Conservation (phyloP, 345 rosid species). For the Trapa incisa region DNA sequence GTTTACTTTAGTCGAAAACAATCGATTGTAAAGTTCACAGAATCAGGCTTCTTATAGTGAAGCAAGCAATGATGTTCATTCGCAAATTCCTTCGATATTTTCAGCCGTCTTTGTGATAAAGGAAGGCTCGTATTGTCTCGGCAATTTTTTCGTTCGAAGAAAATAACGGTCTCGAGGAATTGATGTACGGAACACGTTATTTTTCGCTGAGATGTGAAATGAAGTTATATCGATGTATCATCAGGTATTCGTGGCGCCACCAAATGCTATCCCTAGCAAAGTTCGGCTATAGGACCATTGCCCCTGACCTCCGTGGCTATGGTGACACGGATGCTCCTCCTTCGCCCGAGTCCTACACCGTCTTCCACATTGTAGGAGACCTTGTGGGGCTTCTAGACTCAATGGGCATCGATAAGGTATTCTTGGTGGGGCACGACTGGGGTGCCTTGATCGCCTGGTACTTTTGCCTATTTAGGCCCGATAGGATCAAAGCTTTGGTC, state of each 20-base stretch:
- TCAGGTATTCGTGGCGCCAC: slow-evolving; percentile 48
- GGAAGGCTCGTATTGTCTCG: background rate
- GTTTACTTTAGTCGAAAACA: background rate
- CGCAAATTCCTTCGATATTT: background rate
- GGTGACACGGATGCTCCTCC: slow-evolving; percentile 59
- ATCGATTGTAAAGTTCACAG: background rate
- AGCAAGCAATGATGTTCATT: background rate
- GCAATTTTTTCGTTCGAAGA: background rate
- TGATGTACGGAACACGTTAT: background rate
- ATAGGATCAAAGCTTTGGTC: slow-evolving; percentile 57
- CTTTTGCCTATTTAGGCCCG: slow-evolving; percentile 50
- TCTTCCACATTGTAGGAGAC: slow-evolving; percentile 24
- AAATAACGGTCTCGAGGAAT: background rate
- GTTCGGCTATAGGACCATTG: slow-evolving; percentile 50
- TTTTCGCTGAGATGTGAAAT: background rate
- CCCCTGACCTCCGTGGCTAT: slow-evolving; percentile 70
- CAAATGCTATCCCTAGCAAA: slow-evolving; percentile 49
- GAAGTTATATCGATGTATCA: background rate
- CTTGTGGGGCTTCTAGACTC: slow-evolving; percentile 22
- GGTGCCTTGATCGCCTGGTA: slow-evolving; percentile 60
- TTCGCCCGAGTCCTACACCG: slow-evolving; percentile 26
- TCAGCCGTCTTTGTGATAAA: background rate
- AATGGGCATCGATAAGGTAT: slow-evolving; percentile 29
- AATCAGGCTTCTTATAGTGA: background rate
- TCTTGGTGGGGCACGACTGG: slow-evolving; percentile 76